Percentiles rank a stretch among this genome's conserved stretches.
These are phyloP conservation scores for Sparassis latifolia DNA, from an alignment of 1,284 basidiomycete species.

Conservation along the genomic window DNA sequence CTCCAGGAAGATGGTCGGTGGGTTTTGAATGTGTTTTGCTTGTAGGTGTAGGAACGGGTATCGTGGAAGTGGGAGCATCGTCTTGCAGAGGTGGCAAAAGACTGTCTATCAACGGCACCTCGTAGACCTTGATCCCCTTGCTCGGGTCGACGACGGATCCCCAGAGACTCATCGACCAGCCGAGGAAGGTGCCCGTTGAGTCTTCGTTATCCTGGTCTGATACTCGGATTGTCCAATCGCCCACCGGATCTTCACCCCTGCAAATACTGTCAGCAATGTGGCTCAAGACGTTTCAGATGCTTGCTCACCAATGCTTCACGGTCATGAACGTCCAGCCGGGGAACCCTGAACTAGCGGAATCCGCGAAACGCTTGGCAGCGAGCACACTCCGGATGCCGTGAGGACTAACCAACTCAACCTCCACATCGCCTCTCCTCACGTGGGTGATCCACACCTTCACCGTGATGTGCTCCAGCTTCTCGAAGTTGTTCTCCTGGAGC, in stretches of 20 bases:
- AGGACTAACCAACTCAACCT: slow-evolving; percentile 86
- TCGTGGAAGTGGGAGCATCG: slow-evolving; percentile 25
- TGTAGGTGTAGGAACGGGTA: slow-evolving; percentile 6
- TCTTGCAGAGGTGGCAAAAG: slow-evolving; percentile 48
- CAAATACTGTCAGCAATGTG: slow-evolving; percentile 11
- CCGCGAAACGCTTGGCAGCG: slow-evolving; percentile 66
- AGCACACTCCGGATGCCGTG: slow-evolving; percentile 84
- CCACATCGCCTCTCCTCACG: slow-evolving; percentile 83
- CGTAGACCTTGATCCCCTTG: slow-evolving; percentile 56
- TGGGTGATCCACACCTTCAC: slow-evolving; percentile 92
- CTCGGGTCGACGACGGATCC: slow-evolving; percentile 79
- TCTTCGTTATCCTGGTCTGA: slow-evolving; percentile 62
- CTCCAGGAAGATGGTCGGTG: slow-evolving; percentile 80
- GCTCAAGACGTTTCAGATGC: not conserved
- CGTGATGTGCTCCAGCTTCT: slow-evolving; percentile 88
- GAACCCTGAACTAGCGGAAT: slow-evolving; percentile 69
- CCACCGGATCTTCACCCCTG: slow-evolving; percentile 93
- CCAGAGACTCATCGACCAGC: slow-evolving; percentile 94
- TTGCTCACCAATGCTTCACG: slow-evolving; percentile 90
- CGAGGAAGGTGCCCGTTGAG: slow-evolving; percentile 76
- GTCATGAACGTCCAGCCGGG: slow-evolving; percentile 98
- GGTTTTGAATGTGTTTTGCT: slow-evolving; percentile 73
- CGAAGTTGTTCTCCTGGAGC: slow-evolving; percentile 76
- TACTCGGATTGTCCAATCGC: slow-evolving; percentile 87
- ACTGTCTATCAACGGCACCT: slow-evolving; percentile 48